A percentile compares a stretch with the other conserved stretches of the same genome.
phyloP scores from a whole-genome alignment of 164 flowering plant genomes.

The Cinnamomum chago region DNA sequence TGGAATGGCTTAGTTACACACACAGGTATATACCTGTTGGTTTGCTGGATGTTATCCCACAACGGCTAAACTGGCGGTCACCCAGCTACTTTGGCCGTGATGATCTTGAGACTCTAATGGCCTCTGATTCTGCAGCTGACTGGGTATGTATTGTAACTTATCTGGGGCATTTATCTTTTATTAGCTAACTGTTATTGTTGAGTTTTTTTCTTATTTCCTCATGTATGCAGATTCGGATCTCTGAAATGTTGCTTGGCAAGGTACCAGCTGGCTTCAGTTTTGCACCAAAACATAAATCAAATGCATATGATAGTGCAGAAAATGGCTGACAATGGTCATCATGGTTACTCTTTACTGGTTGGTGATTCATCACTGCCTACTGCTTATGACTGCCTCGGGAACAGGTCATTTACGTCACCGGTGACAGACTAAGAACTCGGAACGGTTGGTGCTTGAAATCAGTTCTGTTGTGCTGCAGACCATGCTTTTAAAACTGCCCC shows the following conservation, averaged over 20 bases:
- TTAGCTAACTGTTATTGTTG: not conserved
- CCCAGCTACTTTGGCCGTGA: slow-evolving; percentile 83
- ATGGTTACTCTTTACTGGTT: not conserved
- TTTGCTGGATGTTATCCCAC: slow-evolving; percentile 80
- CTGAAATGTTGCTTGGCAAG: slow-evolving; percentile 94
- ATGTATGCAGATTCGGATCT: slow-evolving; percentile 62
- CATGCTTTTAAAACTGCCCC: not conserved
- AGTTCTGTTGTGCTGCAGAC: not conserved
- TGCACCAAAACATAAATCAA: slow-evolving; percentile 94
- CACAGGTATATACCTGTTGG: slow-evolving; percentile 87
- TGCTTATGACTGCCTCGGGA: not conserved
- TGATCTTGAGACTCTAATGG: slow-evolving; percentile 94
- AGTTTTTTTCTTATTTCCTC: slow-evolving; percentile 1
- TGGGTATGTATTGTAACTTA: slow-evolving; percentile 50
- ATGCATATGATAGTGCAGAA: slow-evolving; percentile 90
- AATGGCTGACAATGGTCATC: slow-evolving; percentile 56
- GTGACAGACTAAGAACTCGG: not conserved
- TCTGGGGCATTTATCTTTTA: not conserved
- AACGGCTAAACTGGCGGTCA: slow-evolving; percentile 83
- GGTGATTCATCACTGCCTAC: not conserved
- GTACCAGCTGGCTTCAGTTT: slow-evolving; percentile 83
- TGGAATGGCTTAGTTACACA: slow-evolving; percentile 95
- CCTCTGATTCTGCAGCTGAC: slow-evolving; percentile 96
- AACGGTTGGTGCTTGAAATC: not conserved
- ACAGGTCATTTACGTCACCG: not conserved